Percentiles rank a stretch among this genome's conserved stretches.
phyloP scores from a whole-genome alignment of 768 basidiomycete genomes.

The Amanita molliuscula region DNA sequence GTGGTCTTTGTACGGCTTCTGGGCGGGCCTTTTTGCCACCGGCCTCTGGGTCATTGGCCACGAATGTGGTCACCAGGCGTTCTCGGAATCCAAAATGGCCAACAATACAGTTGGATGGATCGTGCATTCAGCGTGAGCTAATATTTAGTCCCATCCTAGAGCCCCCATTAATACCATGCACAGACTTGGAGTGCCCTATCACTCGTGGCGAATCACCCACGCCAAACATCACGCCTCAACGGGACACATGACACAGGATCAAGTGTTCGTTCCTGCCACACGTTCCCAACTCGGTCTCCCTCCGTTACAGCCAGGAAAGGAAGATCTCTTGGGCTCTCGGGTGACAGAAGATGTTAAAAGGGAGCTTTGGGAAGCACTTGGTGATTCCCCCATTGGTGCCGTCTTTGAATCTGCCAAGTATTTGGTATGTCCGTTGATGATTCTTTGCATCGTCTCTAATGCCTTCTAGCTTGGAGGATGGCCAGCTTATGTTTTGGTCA shows the following conservation, averaged over 20 bases:
- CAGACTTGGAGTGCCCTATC: conserved; percentile 91
- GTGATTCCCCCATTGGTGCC: conserved; percentile 81
- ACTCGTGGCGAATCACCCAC: conserved; percentile 93
- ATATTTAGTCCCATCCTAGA: conserved; percentile 4
- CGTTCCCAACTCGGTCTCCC: conserved; percentile 62
- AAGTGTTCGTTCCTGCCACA: conserved; percentile 93
- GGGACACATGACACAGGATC: conserved; percentile 87
- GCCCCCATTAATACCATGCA: neutral
- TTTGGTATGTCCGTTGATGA: conserved; percentile 28
- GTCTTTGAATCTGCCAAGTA: conserved; percentile 42
- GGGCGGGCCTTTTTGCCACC: conserved; percentile 76
- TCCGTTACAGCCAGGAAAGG: conserved; percentile 54
- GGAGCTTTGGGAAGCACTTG: conserved; percentile 78
- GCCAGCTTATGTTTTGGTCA: conserved; percentile 73
- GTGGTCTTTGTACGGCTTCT: conserved; percentile 78
- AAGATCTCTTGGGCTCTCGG: conserved; percentile 53
- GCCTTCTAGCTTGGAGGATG: conserved; percentile 61
- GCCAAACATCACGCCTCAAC: conserved; percentile 94
- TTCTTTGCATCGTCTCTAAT: neutral
- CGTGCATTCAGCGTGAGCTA: conserved; percentile 74
- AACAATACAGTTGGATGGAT: conserved; percentile 93
- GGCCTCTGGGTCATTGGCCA: conserved; percentile 94
- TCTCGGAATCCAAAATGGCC: conserved; percentile 83
- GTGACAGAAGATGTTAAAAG: conserved; percentile 57
- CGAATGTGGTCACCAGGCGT: conserved; percentile 95